These are phyloP conservation scores for Fusarium cicatricum DNA, from an alignment of 2,329 filamentous ascomycete genomes.

Conservation along the genomic window DNA sequence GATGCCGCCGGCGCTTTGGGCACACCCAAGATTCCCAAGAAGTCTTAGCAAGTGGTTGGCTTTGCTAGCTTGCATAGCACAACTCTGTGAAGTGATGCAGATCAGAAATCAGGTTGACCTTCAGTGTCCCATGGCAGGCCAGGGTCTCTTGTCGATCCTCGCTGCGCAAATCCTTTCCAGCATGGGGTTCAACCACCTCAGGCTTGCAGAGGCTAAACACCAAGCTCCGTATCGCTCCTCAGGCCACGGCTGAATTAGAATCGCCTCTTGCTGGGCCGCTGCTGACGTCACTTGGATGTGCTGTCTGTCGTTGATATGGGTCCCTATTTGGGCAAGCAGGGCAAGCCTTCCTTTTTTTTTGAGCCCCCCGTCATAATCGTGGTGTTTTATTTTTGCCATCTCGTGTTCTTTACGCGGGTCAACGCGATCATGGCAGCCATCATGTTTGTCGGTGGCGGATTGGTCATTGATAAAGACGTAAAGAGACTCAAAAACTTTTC, in stretches of 20 bases:
- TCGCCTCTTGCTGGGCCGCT: too few species aligned
- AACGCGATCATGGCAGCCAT: conserved; percentile 1
- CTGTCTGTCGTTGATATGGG: conserved; percentile 12
- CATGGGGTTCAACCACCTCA: conserved; percentile 11
- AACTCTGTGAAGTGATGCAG: conserved; percentile 9
- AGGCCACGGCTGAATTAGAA: too few species aligned
- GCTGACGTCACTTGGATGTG: conserved; percentile 37
- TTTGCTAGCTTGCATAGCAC: conserved; percentile 6
- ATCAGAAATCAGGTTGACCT: too few species aligned
- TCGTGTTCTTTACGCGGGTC: conserved; percentile 9
- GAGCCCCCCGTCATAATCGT: background rate
- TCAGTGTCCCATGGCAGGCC: too few species aligned
- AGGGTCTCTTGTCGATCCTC: conserved; percentile 1
- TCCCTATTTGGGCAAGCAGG: conserved; percentile 13
- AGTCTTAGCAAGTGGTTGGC: background rate
- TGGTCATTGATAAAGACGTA: too few species aligned
- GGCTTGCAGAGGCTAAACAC: conserved; percentile 20
- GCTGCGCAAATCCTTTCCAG: conserved; percentile 24
- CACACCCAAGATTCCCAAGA: conserved; percentile 6
- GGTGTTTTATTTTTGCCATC: conserved; percentile 9
- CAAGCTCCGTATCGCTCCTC: conserved; percentile 11
- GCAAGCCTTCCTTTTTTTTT: conserved; percentile 9
- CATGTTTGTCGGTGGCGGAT: conserved; percentile 7
- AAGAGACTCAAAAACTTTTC: conserved; percentile 5
- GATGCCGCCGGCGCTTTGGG: conserved; percentile 20